Evolutionary conservation across 179 eudicot genomes (phyloP), one percentile per base, ranked within the genome.

Genomic region (Beta lomatogona): DNA sequence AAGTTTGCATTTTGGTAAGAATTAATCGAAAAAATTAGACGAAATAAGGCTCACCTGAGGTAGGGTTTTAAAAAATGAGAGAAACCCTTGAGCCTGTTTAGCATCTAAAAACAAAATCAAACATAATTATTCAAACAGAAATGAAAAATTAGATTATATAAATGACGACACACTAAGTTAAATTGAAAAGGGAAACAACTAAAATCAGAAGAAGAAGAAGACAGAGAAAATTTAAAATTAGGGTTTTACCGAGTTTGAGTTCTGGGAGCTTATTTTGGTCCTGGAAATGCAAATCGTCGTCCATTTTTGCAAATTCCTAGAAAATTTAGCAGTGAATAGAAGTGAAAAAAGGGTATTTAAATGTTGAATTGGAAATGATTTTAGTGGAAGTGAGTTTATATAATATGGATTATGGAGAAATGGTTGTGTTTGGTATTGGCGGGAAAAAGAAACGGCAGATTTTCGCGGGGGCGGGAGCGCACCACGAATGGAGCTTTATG

Each of bases 41-140:
- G 9, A 74, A 71, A 70, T 57, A 57, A 52, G 21, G 67, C 88
- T 87, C 83, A 95, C 99, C 84, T 73, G 83, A 61, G 94, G 88
- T 73, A 92, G 89, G 81, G 88, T 92, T 88, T 89, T 94, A 88
- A 88, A 94, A 89, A 95, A 95, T 18, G 96, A 89, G 45, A 95
- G 91, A 86, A 95, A 95, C 81, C 99, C 98, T 86, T 92, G 98
- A 45, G 99, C 98, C 89, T 95, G 99, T 80, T 85, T 94, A 65
- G 94, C 93, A 89, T 95, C 99, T 95, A 79, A 63, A 69, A 48
- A 65, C 41, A 44, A 41, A 65, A 50, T 22, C 46, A 68, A 50
- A 45, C 70, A 79, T n/a, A 31, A 68, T 22, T 64, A 82, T 22
- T 60, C 64, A 60, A 44, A 22, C 25, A 60, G 8, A 57, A 78